Percentiles rank a stretch among this genome's conserved stretches.
Conservation (phyloP, 2,329 filamentous ascomycete genomes). For the Fusarium udum region DNA sequence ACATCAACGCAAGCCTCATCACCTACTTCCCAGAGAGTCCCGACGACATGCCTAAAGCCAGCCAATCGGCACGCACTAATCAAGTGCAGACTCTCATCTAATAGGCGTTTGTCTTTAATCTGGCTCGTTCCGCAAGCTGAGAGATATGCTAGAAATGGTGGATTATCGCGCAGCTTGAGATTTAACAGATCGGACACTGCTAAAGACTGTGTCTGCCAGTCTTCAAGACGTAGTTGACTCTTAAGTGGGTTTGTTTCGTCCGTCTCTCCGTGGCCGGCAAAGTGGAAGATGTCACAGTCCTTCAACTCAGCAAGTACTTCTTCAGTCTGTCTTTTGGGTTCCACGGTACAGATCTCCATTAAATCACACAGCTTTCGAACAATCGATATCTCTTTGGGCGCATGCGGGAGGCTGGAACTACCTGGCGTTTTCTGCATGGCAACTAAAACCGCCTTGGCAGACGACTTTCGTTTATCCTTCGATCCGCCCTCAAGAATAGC, state of each 20-base stretch:
- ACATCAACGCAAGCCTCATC: neutral
- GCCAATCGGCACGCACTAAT: neutral
- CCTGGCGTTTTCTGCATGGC: neutral
- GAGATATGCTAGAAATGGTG: neutral
- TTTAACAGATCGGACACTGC: neutral
- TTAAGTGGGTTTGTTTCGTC: rapidly evolving
- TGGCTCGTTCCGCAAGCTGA: neutral
- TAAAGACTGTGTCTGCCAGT: neutral
- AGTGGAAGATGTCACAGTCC: neutral
- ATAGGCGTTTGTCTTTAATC: neutral
- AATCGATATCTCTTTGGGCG: neutral
- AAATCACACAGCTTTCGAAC: neutral
- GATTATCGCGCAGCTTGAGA: neutral
- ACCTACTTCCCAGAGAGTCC: neutral
- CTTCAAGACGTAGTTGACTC: neutral
- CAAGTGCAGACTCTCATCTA: neutral
- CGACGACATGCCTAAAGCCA: neutral
- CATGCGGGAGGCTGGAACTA: rapidly evolving
- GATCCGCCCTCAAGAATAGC: neutral
- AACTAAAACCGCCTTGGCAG: neutral
- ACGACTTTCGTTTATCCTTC: rapidly evolving
- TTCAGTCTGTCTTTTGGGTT: neutral
- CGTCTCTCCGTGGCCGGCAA: neutral
- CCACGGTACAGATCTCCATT: rapidly evolving
- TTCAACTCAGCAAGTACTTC: neutral